Conservation (phyloP, 1,139 yeast species). For the Geotrichum carabidarum region DNA sequence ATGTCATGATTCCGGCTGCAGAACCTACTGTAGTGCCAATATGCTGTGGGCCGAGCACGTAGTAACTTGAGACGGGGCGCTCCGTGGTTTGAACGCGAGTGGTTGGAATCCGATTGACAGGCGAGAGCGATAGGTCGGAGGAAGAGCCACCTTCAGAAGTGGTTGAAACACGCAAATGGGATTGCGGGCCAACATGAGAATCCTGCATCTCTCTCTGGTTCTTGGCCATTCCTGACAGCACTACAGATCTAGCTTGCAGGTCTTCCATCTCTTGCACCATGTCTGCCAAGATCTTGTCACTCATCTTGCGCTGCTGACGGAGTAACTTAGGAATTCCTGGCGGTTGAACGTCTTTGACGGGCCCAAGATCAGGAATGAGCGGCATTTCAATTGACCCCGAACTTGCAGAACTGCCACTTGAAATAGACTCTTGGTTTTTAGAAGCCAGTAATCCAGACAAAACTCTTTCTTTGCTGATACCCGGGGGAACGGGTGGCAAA, state of each 20-base stretch:
- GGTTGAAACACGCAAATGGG: background rate
- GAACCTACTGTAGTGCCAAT: background rate
- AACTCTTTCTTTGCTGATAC: constrained; percentile 6
- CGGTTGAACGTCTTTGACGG: background rate
- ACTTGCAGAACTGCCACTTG: background rate
- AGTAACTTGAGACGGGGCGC: background rate
- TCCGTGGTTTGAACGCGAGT: background rate
- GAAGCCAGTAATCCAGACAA: background rate
- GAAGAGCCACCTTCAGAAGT: constrained; percentile 6
- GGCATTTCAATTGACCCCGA: background rate
- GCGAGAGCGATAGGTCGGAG: constrained; percentile 6
- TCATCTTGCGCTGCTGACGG: constrained; percentile 22
- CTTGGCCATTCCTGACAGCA: constrained; percentile 5
- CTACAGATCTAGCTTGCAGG: constrained; percentile 26
- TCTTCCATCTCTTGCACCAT: constrained; percentile 33
- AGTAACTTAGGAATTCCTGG: constrained; percentile 10
- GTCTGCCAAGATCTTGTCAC: constrained; percentile 29
- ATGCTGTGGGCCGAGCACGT: constrained; percentile 7
- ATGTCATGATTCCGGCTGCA: background rate
- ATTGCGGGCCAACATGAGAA: background rate
- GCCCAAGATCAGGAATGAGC: background rate
- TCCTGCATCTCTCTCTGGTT: background rate
- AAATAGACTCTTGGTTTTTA: background rate
- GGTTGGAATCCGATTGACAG: background rate
- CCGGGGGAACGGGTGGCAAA: constrained; percentile 13